Percentiles rank a stretch among this genome's conserved stretches.
These are phyloP conservation scores for Clitoria ternatea DNA, from an alignment of 306 rosid species.

Conservation along the genomic window DNA sequence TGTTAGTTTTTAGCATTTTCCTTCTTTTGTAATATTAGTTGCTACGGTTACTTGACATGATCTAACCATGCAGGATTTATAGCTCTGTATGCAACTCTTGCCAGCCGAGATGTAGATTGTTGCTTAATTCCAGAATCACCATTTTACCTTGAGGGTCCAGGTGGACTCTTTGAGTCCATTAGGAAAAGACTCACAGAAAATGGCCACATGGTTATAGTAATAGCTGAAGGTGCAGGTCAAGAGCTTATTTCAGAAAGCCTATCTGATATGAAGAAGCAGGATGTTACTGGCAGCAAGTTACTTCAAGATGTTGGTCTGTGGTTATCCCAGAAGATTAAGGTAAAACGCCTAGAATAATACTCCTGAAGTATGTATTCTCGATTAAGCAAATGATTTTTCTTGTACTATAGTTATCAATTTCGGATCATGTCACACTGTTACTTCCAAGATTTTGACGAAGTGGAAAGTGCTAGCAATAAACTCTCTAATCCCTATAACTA, in stretches of 20 bases:
- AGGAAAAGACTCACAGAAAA: slow-evolving; percentile 54
- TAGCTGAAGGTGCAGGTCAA: slow-evolving; percentile 79
- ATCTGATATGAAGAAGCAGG: slow-evolving; percentile 26
- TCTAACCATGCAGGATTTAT: slow-evolving; percentile 50
- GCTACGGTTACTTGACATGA: neutral
- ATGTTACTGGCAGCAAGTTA: slow-evolving; percentile 49
- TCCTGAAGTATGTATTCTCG: neutral
- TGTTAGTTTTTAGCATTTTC: neutral
- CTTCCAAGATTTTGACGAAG: neutral
- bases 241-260: slow-evolving; percentile 42
- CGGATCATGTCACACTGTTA: neutral
- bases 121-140: slow-evolving; percentile 80
- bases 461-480: too few relatives aligned
- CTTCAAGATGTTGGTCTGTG: slow-evolving; percentile 66
- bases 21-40: neutral
- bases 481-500: neutral
- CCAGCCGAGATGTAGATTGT: slow-evolving; percentile 75
- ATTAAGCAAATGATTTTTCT: neutral
- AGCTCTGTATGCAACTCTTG: slow-evolving; percentile 70
- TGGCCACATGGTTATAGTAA: slow-evolving; percentile 74
- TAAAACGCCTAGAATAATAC: neutral
- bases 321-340: slow-evolving; percentile 67
- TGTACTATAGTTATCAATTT: neutral
- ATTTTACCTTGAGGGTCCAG: slow-evolving; percentile 64
- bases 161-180: slow-evolving; percentile 58